phyloP scores from a whole-genome alignment of 768 basidiomycete genomes.

The Termitomyces sp. region DNA sequence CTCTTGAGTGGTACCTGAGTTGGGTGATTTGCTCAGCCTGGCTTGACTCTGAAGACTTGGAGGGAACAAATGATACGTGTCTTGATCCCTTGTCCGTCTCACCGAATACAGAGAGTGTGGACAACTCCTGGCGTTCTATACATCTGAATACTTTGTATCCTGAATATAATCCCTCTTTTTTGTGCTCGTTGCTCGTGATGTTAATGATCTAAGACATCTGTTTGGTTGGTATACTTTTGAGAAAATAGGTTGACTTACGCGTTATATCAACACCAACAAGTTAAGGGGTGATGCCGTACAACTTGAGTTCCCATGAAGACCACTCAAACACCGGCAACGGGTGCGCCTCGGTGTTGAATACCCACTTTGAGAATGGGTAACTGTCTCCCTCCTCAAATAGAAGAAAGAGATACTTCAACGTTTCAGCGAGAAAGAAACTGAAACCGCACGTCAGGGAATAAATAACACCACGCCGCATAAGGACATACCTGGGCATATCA shows the following conservation, averaged over 20 bases:
- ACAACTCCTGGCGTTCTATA: neutral
- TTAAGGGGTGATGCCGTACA: constrained; percentile 26
- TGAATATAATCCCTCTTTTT: neutral
- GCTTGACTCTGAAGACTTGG: neutral
- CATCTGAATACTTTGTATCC: neutral
- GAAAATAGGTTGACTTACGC: neutral
- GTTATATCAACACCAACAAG: neutral
- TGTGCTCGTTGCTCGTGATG: neutral
- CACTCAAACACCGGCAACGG: constrained; percentile 65
- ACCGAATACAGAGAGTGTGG: neutral
- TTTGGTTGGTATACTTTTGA: no score
- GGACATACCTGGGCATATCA: constrained; percentile 65
- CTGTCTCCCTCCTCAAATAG: constrained; percentile 52
- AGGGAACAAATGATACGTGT: neutral
- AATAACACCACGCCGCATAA: neutral
- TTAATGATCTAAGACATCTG: no score
- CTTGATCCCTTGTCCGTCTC: neutral
- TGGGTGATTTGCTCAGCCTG: neutral
- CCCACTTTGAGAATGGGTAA: constrained; percentile 47
- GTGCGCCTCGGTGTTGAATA: constrained; percentile 69
- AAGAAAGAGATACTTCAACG: constrained; percentile 63
- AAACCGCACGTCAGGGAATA: neutral
- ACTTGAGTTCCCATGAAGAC: constrained; percentile 43
- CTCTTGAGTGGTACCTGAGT: neutral
- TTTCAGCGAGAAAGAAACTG: constrained; percentile 41